A percentile compares a stretch with the other conserved stretches of the same genome.
Evolutionary conservation across 345 rosid genomes (phyloP).

Genomic region (Acer saccharum): DNA sequence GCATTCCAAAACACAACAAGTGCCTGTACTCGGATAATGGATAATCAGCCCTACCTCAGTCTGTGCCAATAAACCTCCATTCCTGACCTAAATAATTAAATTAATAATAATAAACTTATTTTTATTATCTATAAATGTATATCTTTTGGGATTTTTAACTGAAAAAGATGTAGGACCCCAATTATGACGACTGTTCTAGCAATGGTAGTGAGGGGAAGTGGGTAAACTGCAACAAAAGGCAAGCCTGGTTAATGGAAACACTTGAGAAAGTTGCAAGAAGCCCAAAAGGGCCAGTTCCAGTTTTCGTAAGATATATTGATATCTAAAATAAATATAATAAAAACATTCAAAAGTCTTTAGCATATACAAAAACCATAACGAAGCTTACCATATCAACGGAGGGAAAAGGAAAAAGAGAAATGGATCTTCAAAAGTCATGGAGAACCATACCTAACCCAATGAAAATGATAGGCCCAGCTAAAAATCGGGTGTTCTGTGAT

Average conservation of each 20-base stretch:
- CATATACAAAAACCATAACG: neutral
- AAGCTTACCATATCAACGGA: neutral
- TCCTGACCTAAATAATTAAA: neutral
- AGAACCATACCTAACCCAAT: neutral
- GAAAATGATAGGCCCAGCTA: neutral
- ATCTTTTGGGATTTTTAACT: neutral
- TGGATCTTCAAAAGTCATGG: neutral
- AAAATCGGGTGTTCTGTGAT: neutral
- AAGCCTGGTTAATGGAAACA: neutral
- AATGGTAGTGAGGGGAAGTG: neutral
- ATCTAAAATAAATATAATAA: constrained; percentile 1
- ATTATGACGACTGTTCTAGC: neutral
- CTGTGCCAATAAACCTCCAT: neutral
- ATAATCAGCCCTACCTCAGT: neutral
- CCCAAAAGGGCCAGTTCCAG: neutral
- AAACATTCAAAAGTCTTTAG: neutral
- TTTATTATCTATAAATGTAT: neutral
- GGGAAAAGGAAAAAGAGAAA: neutral
- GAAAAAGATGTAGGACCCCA: neutral
- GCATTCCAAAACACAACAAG: neutral
- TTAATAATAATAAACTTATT: neutral
- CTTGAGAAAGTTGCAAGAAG: neutral
- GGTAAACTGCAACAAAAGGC: constrained; percentile 5
- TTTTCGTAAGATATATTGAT: neutral
- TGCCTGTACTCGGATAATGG: neutral